Evolutionary conservation across 495 filamentous ascomycete genomes (phyloP).

Genomic region (Talaromyces adpressus): DNA sequence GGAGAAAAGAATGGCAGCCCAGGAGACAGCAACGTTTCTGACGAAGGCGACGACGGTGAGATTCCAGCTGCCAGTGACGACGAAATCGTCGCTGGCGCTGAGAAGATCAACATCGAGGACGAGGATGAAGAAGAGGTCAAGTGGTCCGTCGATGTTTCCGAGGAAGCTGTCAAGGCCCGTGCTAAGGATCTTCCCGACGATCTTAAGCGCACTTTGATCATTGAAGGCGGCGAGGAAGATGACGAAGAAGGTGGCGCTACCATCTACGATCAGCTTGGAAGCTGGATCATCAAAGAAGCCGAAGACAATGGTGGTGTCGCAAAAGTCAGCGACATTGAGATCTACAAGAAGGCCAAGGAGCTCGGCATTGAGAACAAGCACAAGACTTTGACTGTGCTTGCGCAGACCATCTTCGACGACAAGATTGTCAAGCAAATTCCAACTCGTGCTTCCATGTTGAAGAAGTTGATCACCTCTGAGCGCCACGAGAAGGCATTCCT

Average conservation of each 20-base stretch:
- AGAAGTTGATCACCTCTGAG: conserved; percentile 86
- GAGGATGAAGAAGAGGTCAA: conserved; percentile 78
- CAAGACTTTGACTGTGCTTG: conserved; percentile 84
- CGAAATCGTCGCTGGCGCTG: conserved; percentile 78
- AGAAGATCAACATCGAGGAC: conserved; percentile 60
- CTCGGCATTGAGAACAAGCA: conserved; percentile 93
- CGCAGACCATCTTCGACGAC: conserved; percentile 89
- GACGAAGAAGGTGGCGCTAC: conserved; percentile 74
- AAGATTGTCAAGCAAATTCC: conserved; percentile 82
- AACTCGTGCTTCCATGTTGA: conserved; percentile 73
- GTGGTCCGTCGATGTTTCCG: conserved; percentile 93
- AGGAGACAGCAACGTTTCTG: conserved; percentile 66
- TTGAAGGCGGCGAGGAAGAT: conserved; percentile 77
- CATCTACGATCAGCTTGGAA: conserved; percentile 85
- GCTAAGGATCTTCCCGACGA: conserved; percentile 84
- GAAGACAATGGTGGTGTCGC: conserved; percentile 61
- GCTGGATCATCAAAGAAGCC: conserved; percentile 79
- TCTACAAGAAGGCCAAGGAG: conserved; percentile 92
- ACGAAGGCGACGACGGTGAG: conserved; percentile 56
- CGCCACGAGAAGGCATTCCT: conserved; percentile 94
- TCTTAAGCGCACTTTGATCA: conserved; percentile 79
- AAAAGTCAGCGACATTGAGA: conserved; percentile 76
- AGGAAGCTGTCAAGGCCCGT: conserved; percentile 89
- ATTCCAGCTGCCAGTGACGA: conserved; percentile 83
- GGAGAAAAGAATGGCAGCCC: conserved; percentile 64